Base-by-base conservation (phyloP, 1,284 basidiomycete genomes). In the Paramarasmius palmivorus region DNA sequence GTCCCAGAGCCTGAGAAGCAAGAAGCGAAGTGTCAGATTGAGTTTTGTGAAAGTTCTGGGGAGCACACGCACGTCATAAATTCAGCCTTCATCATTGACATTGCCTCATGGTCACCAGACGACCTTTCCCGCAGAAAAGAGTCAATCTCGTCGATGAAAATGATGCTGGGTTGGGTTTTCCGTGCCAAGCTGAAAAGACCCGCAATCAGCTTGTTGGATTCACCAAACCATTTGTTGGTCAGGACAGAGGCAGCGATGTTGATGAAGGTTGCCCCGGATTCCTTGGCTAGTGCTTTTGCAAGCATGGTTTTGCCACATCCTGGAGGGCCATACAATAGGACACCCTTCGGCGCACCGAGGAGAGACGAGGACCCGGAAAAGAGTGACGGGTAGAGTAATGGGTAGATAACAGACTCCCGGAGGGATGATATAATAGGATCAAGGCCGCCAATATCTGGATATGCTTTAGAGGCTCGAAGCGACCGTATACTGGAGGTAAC, bases 51-150 rank as follows among this genome's bases (percentile, higher is more conserved):
- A 22, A 36, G 25, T 45, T n/a, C n/a, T n/a, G n/a, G n/a, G 32
- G 17, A 10, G 48, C 45, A 5, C 10, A 75, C 91, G 63, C 71
- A 93, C 87, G 94, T 97, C 95, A 99, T 98, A 69, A 99, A 99
- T 68, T 99, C 96, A 1, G 96, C 96, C 75, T 99, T 99, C 87
- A 99, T 97, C 95, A 98, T 98, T 4, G 90, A 93, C 23, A 95
- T 98, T 44, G 95, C 96, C 66, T 99, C 97, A 70, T 99, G 97
- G 65, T 99, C 97, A 10, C 90, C 89, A 50, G 86, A 83, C 40
- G 81, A 82, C 57, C 97, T 79, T 69, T 98, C 93, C 53, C 96
- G 78, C 69, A 99, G 75, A 71, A 99, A 94, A 7, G 91, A 93
- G 63, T 99, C 97, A 41, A 99, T 93, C 71, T 99, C 97, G 65